These are phyloP conservation scores for Babesia ovata DNA, from an alignment of 169 alveolate genomes.

Conservation along the genomic window DNA sequence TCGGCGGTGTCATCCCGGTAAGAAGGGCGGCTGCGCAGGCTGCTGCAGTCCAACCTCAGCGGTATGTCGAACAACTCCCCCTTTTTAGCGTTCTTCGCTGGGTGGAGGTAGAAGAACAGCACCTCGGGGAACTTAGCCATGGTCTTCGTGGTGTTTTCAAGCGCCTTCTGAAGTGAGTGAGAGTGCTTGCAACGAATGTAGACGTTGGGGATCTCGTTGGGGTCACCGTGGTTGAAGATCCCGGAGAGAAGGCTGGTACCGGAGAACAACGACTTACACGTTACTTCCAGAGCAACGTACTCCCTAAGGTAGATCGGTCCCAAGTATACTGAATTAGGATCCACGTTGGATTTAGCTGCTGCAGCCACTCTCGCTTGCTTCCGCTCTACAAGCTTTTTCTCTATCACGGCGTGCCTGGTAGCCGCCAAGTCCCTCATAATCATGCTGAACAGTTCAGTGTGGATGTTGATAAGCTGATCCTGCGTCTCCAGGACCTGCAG, in stretches of 20 bases:
- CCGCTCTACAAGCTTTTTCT: constrained; percentile 24
- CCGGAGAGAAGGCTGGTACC: constrained; percentile 76
- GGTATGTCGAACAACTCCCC: constrained; percentile 90
- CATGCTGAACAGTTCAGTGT: constrained; percentile 78
- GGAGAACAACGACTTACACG: constrained; percentile 75
- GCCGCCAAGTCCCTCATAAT: constrained; percentile 70
- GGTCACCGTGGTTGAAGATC: constrained; percentile 55
- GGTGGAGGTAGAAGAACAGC: constrained; percentile 82
- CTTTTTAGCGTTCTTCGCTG: constrained; percentile 84
- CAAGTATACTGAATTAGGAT: constrained; percentile 21
- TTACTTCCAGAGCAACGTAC: constrained; percentile 70
- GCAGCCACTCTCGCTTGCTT: constrained; percentile 1
- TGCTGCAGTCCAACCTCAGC: constrained; percentile 82
- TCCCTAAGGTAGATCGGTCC: constrained; percentile 58
- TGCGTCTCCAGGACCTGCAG: constrained; percentile 78
- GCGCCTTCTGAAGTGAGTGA: constrained; percentile 77
- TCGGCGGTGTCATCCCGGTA: constrained; percentile 58
- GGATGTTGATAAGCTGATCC: constrained; percentile 79
- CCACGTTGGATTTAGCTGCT: neutral
- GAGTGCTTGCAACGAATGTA: constrained; percentile 70
- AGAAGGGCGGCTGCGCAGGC: constrained; percentile 45
- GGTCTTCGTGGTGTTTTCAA: constrained; percentile 78
- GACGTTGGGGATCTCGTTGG: constrained; percentile 60
- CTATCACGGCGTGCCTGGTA: constrained; percentile 52
- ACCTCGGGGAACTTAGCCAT: constrained; percentile 85